Evolutionary conservation across 2,329 filamentous ascomycete genomes (phyloP), one percentile per base, ranked within the genome.

Genomic region (Hymenoscyphus infarciens): DNA sequence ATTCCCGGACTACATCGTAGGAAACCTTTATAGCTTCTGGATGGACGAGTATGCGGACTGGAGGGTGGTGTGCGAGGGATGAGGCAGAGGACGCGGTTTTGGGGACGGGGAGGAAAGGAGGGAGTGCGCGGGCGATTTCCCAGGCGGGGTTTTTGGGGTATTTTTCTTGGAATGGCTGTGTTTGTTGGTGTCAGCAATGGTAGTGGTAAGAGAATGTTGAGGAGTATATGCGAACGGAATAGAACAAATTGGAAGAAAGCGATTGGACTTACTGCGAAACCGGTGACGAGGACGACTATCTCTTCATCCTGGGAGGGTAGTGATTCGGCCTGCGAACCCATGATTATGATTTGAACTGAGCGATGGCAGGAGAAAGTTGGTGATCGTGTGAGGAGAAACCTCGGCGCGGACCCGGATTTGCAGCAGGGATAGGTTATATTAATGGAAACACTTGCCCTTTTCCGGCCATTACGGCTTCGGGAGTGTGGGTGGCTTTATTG

Each of bases 81-180:
- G 68, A 72, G 93, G 82, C 68, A 83, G 82, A 2, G 82, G 75
- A 2, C 91, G 87, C n/a, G 96, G 83, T 22, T 78, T 80, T 33
- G 80, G 82, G 56, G 0, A 81, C 77, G 2, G 86, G 83, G 5
- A 93, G 82, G 68, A 83, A 82, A 2, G 82, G 75, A 3, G 91
- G 87, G n/a, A 96, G 83, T 22, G 78, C 80, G 29, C 80, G 81
- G 57, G 89, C 86, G 72, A 96, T 93, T 72, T 93, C 84, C 82
- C 86, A 93, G 2, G 91, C 92, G 8, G 92, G 91, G 73, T 96
- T 96, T 64, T 87, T 78, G 31, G 87, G 84, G 72, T 87, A 87
- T 54, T 87, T 78, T n/a, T 77, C 80, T 69, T 88, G 87, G 75
- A 96, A 96, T 1, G 92, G 88, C 90, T 94, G 29, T 94, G 29